Percentiles rank a stretch among this genome's conserved stretches.
Evolutionary conservation across 169 alveolate genomes (phyloP).

Genomic region (Condylostoma magnum): DNA sequence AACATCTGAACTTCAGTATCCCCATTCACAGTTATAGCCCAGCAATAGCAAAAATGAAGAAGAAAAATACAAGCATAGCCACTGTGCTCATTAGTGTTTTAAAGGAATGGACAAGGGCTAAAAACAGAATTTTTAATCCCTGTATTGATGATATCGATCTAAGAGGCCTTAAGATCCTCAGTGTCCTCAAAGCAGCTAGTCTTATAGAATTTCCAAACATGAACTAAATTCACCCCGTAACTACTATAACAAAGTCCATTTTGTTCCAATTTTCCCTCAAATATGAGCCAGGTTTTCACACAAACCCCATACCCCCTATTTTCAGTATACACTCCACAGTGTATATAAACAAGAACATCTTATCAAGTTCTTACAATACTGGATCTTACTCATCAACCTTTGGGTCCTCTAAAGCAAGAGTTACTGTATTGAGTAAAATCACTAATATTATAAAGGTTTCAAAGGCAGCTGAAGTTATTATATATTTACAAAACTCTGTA

Average conservation of each 20-base stretch:
- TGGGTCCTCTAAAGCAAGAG: constrained; percentile 64
- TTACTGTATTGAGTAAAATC: constrained; percentile 58
- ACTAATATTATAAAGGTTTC: constrained; percentile 52
- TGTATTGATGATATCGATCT: constrained; percentile 1
- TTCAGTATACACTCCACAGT: constrained; percentile 37
- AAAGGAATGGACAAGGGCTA: constrained; percentile 8
- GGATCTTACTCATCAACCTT: constrained; percentile 31
- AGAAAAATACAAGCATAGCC: constrained; percentile 7
- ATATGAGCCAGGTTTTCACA: constrained; percentile 36
- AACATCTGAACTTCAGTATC: not conserved
- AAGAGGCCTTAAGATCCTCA: constrained; percentile 38
- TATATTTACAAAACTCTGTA: not conserved
- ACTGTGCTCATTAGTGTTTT: constrained; percentile 2
- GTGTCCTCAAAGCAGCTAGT: constrained; percentile 38
- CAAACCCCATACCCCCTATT: constrained; percentile 42
- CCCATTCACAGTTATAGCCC: constrained; percentile 29
- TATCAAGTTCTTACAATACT: constrained; percentile 22
- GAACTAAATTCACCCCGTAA: constrained; percentile 50
- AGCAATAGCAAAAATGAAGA: constrained; percentile 31
- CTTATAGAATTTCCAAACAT: constrained; percentile 35
- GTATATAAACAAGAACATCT: constrained; percentile 27
- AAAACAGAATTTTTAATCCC: constrained; percentile 11
- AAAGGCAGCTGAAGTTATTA: constrained; percentile 1
- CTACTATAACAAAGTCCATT: constrained; percentile 43
- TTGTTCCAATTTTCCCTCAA: constrained; percentile 51